These are phyloP conservation scores for Moricandia arvensis DNA, from an alignment of 345 rosid genomes.

Conservation along the genomic window DNA sequence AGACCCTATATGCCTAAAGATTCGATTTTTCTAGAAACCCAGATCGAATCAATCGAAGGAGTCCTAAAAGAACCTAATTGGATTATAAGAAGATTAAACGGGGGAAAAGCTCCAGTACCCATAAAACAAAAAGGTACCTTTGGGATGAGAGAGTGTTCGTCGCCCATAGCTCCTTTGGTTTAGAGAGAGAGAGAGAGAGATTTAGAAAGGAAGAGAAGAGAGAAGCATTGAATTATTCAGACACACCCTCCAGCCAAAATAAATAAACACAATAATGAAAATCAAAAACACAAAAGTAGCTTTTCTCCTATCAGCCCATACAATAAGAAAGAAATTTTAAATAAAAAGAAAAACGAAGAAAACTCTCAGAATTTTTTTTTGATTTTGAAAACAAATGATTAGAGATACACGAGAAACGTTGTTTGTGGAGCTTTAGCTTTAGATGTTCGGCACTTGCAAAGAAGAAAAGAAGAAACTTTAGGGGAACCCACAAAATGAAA, in stretches of 20 bases:
- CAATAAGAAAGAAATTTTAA: neutral
- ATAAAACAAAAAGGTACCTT: slow-evolving; percentile 51
- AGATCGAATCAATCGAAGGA: neutral
- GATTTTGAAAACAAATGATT: no score
- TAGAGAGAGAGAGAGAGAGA: slow-evolving; percentile 30
- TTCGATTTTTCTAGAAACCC: slow-evolving; percentile 14
- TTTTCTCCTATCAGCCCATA: slow-evolving; percentile 22
- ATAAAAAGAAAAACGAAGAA: neutral
- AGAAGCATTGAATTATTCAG: slow-evolving; percentile 56
- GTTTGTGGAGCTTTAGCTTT: slow-evolving; percentile 1
- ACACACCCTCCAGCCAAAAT: slow-evolving; percentile 29
- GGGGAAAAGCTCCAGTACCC: slow-evolving; percentile 1
- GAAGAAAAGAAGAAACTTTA: slow-evolving; percentile 22
- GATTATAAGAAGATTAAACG: slow-evolving; percentile 31
- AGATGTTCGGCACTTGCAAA: slow-evolving; percentile 20
- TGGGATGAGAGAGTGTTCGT: slow-evolving; percentile 62
- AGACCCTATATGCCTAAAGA: slow-evolving; percentile 17
- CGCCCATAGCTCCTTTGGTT: slow-evolving; percentile 55
- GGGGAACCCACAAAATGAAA: neutral
- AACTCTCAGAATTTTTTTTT: slow-evolving; percentile 5
- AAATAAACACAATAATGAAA: slow-evolving; percentile 23
- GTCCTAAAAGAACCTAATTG: slow-evolving; percentile 25
- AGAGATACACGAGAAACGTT: slow-evolving; percentile 15
- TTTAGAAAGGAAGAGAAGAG: slow-evolving; percentile 41
- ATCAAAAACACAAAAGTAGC: slow-evolving; percentile 27